Percentiles rank a stretch among this genome's conserved stretches.
Conservation (phyloP, 352 stramenopile species). For the Phytophthora parvispora region DNA sequence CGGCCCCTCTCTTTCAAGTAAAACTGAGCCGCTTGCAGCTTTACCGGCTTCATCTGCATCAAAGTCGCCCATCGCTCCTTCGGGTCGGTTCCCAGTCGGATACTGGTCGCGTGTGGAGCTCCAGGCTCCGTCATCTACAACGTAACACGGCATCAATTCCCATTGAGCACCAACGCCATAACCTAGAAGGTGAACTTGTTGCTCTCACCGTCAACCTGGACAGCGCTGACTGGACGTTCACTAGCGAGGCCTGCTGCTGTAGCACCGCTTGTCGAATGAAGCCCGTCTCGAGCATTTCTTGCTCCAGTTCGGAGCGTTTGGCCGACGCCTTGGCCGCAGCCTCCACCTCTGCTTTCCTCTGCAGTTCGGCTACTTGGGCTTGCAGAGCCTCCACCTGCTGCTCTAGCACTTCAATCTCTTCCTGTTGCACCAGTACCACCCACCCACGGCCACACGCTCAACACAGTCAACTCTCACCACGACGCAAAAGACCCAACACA, state of each 20-base stretch:
- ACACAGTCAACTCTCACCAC: neutral
- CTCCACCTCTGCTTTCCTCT: slow-evolving; percentile 6
- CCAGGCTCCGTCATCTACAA: slow-evolving; percentile 31
- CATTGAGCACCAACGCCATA: too few relatives aligned
- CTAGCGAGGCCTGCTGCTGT: slow-evolving; percentile 37
- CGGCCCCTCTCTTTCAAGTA: slow-evolving; percentile 32
- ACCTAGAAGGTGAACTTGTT: neutral
- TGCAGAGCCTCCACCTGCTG: slow-evolving; percentile 24
- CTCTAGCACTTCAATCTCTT: slow-evolving; percentile 26
- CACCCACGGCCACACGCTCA: neutral
- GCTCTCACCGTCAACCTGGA: slow-evolving; percentile 31
- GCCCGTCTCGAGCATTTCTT: slow-evolving; percentile 18
- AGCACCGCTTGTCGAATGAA: slow-evolving; percentile 38
- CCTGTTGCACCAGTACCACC: slow-evolving; percentile 6
- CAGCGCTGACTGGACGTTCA: slow-evolving; percentile 44
- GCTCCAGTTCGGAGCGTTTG: slow-evolving; percentile 12
- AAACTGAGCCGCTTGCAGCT: slow-evolving; percentile 19
- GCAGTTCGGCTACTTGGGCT: slow-evolving; percentile 9
- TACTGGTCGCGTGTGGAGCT: slow-evolving; percentile 29
- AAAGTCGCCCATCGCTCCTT: slow-evolving; percentile 30
- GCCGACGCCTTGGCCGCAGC: neutral
- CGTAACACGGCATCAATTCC: too few relatives aligned
- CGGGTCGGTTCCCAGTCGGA: slow-evolving; percentile 27
- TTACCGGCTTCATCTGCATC: slow-evolving; percentile 28
- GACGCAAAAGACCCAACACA: neutral